Evolutionary conservation across 2,329 filamentous ascomycete genomes (phyloP), one percentile per base, ranked within the genome.

Genomic region (Pseudonectria buxi): DNA sequence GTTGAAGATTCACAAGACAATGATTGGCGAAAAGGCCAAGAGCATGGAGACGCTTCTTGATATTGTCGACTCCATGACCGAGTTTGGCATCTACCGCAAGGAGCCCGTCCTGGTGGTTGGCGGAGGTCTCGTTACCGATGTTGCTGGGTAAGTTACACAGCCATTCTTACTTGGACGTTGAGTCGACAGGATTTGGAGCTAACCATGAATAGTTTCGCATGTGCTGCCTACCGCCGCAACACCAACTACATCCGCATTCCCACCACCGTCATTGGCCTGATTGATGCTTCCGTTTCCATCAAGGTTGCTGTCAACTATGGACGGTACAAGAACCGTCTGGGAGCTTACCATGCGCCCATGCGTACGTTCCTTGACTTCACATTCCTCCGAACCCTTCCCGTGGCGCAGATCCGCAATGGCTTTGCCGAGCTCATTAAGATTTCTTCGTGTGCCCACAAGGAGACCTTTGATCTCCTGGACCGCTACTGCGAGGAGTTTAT

Each of bases 291-390:
- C 13, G 82, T 86, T 33, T 82, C 76, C 25, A 86, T 86, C 67
- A 85, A 86, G 55, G 81, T 86, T n/a, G 82, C 78, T 10, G 81
- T 86, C 50, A 86, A 86, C 64, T 84, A 85, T 50, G 80, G 78
- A 55, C 76, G 79, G 56, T 83, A 84, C 67, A 86, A 86, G 69
- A 86, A 86, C 62, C 70, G 80, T 10, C 71, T 86, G 0, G 81
- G 81, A 18, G 81, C 81, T 4, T 86, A 86, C 55, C 81, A 86
- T 51, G 81, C 81, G 0, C 81, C 82, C 0, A 69, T 76, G 31
- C 77, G 82, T 53, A 86, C 81, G 1, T 84, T 86, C 64, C 71
- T 86, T 30, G 81, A 86, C 57, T 86, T 85, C 55, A 74, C 69
- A 12, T 86, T 86, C 60, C 64, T 85, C n/a, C 74, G 76, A 30